These are phyloP conservation scores for Aspergillus alliaceus DNA, from an alignment of 2,329 filamentous ascomycete species.

Conservation along the genomic window DNA sequence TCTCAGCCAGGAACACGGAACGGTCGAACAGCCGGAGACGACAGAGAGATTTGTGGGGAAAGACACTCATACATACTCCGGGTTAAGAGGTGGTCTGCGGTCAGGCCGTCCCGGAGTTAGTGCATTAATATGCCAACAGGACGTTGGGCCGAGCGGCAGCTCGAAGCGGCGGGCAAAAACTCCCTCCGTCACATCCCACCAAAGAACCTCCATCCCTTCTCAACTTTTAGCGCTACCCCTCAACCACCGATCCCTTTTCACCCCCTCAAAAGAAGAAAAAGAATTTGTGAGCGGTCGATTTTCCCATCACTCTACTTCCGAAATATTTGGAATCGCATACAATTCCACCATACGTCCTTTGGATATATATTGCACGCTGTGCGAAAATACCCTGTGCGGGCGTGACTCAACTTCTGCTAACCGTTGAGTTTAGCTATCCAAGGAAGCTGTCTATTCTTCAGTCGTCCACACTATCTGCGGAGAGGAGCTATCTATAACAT, in stretches of 20 bases:
- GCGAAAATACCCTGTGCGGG: background rate
- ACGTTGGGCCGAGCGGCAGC: slow-evolving; percentile 17
- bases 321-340: background rate
- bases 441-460: too few relatives aligned
- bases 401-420: slow-evolving; percentile 6
- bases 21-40: slow-evolving; percentile 4
- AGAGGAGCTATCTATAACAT: background rate
- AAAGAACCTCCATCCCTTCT: slow-evolving; percentile 6
- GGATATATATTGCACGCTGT: background rate
- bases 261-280: background rate
- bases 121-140: slow-evolving; percentile 1
- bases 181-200: slow-evolving; percentile 20
- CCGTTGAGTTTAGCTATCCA: slow-evolving; percentile 7
- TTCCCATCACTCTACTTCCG: background rate
- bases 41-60: slow-evolving; percentile 12
- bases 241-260: background rate
- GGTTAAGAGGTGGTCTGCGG: slow-evolving; percentile 2
- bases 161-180: slow-evolving; percentile 19
- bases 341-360: background rate
- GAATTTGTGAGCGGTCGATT: background rate
- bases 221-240: background rate
- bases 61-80: background rate
- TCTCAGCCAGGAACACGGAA: background rate
- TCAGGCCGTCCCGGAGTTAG: background rate
- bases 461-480: too few relatives aligned